phyloP scores from a whole-genome alignment of 179 eudicot genomes.

The Silene noctiflora region DNA sequence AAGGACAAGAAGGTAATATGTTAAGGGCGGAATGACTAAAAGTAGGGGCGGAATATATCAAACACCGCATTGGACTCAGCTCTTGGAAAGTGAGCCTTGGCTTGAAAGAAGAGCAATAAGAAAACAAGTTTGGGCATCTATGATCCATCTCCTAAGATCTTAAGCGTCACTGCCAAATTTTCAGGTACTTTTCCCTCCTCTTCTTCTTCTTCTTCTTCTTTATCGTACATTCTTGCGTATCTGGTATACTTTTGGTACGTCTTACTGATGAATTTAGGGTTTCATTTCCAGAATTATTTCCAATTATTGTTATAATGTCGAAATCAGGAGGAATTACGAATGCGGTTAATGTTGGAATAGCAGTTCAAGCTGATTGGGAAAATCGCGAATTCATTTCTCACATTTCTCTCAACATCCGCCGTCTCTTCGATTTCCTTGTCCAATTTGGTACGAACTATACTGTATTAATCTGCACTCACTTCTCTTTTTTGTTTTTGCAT shows the following conservation, averaged over 20 bases:
- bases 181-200: background rate
- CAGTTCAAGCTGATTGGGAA: slow-evolving; percentile 99
- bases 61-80: too few relatives aligned
- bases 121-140: background rate
- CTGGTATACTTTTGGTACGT: background rate
- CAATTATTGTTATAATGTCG: slow-evolving; percentile 42
- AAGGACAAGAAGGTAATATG: too few relatives aligned
- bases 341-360: slow-evolving; percentile 96
- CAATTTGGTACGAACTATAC: slow-evolving; percentile 58
- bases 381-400: slow-evolving; percentile 93
- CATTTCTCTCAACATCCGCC: slow-evolving; percentile 88
- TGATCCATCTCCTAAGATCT: background rate
- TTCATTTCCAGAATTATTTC: background rate
- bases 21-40: too few relatives aligned
- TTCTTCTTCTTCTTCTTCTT: background rate
- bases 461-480: too few relatives aligned
- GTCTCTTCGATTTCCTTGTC: slow-evolving; percentile 89
- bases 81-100: background rate
- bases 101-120: slow-evolving; percentile 3
- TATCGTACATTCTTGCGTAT: background rate
- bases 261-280: slow-evolving; percentile 2
- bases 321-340: slow-evolving; percentile 92
- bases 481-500: too few relatives aligned
- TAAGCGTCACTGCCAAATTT: background rate
- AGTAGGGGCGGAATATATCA: too few relatives aligned